phyloP scores from a whole-genome alignment of 495 filamentous ascomycete species.

The Hypoxylon rickii region DNA sequence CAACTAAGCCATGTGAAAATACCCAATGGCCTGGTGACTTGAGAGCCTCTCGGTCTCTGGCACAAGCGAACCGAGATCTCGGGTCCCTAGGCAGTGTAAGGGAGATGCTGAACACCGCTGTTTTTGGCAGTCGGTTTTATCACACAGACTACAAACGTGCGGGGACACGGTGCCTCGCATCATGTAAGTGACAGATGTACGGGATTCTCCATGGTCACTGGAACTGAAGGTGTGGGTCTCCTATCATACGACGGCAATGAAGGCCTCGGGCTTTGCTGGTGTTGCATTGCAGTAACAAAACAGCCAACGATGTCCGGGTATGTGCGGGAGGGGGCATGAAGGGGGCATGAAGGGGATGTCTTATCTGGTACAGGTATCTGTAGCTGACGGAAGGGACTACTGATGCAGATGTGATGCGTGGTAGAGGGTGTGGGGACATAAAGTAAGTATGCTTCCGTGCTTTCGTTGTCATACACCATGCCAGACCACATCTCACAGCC shows the following conservation, averaged over 20 bases:
- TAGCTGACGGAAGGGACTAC: slow-evolving; percentile 10
- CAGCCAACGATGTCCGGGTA: slow-evolving; percentile 18
- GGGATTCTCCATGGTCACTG: slow-evolving; percentile 8
- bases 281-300: slow-evolving; percentile 32
- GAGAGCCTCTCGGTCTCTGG: slow-evolving; percentile 17
- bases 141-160: slow-evolving; percentile 7
- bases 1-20: slow-evolving; percentile 12
- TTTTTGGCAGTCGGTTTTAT: slow-evolving; percentile 13
- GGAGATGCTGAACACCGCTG: slow-evolving; percentile 11
- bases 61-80: slow-evolving; percentile 13
- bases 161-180: slow-evolving; percentile 31
- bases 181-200: slow-evolving; percentile 23
- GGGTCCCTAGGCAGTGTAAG: slow-evolving; percentile 18
- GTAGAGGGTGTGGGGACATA: slow-evolving; percentile 22
- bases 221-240: slow-evolving; percentile 23
- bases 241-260: slow-evolving; percentile 29
- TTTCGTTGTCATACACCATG: slow-evolving; percentile 7
- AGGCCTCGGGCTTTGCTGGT: slow-evolving; percentile 32
- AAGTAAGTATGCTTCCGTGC: slow-evolving; percentile 17
- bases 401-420: too few species aligned
- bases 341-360: too few species aligned
- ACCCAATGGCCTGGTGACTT: slow-evolving; percentile 15
- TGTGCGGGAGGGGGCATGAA: slow-evolving; percentile 13
- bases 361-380: slow-evolving; percentile 22
- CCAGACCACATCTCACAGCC: too few species aligned